Conservation (phyloP, 306 rosid species). For the Vachellia collinsii region DNA sequence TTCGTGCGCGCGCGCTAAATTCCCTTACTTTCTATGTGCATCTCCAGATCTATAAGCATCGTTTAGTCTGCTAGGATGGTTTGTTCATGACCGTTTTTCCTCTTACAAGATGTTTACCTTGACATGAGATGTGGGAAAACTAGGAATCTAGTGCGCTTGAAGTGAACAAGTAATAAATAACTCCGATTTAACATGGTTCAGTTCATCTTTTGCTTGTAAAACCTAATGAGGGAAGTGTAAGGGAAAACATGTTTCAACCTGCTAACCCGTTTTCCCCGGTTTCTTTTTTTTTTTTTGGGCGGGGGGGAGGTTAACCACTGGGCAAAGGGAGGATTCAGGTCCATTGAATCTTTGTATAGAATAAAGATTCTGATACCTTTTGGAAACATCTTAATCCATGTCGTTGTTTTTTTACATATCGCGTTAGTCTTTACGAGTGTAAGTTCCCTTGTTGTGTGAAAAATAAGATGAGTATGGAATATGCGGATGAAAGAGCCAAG, state of each 20-base stretch:
- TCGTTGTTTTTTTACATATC: not conserved
- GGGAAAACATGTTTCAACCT: not conserved
- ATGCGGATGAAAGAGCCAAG: not conserved
- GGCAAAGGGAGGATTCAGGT: not conserved
- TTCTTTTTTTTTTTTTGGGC: not conserved
- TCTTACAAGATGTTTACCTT: not conserved
- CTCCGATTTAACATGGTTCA: not conserved
- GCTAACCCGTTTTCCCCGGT: not conserved
- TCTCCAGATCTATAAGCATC: not conserved
- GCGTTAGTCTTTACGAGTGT: not conserved
- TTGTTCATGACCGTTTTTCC: not conserved
- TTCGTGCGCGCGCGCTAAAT: too few relatives aligned
- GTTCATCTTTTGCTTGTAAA: not conserved
- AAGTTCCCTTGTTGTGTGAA: not conserved
- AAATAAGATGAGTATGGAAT: not conserved
- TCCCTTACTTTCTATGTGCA: not conserved
- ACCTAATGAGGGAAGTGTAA: not conserved
- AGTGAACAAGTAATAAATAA: not conserved
- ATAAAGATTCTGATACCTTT: not conserved
- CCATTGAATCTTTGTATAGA: not conserved
- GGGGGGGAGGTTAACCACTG: not conserved
- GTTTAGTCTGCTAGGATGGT: conserved; percentile 6
- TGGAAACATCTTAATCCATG: not conserved
- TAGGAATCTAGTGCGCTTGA: conserved; percentile 2
- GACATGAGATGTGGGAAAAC: conserved; percentile 1